Evolutionary conservation across 805 yeast genomes (phyloP), one percentile per base, ranked within the genome.

Genomic region (Candida verbasci): DNA sequence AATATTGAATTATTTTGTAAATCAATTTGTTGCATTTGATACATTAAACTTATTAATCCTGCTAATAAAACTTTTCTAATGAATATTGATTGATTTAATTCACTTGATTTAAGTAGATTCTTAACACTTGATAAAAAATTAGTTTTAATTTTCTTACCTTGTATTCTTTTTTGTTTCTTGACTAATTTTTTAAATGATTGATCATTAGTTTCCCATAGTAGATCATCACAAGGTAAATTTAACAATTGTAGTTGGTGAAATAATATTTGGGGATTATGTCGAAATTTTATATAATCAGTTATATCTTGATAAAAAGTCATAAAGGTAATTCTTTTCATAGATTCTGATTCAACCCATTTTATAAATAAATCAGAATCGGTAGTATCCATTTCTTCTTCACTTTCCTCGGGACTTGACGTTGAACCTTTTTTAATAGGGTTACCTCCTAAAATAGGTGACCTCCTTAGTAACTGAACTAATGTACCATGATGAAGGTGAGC

Each of bases 401-500:
- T 26, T 25, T 41, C 44, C 17, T 59, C 68, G 3, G 58, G 65
- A 4, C 58, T 60, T 44, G 64, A 60, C 27, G 49, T 49, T 37
- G 45, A 49, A 29, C 38, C 53, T 37, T 47, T 55, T 12, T 47
- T 60, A 37, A 45, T 46, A 0, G 87, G 85, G 39, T 82, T 76
- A 0, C 88, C 88, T 10, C 88, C 88, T 23, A 86, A 57, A 1
- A 83, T 74, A 1, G 94, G 86, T 0, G 86, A 77, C 47, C 95
- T 67, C 46, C 94, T 63, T 34, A 86, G 60, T 29, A 86, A 60
- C 56, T 86, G 95, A 27, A 86, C 79, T 0, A 89, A 79, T 0
- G 95, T 82, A 4, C 93, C 95, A 55, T 86, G 96, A 53, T 87
- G 95, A 15, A 87, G 62, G 56, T 82, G 91, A 0, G 86, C 84